phyloP scores from a whole-genome alignment of 352 stramenopile genomes.

The Pythium vanterpoolii region DNA sequence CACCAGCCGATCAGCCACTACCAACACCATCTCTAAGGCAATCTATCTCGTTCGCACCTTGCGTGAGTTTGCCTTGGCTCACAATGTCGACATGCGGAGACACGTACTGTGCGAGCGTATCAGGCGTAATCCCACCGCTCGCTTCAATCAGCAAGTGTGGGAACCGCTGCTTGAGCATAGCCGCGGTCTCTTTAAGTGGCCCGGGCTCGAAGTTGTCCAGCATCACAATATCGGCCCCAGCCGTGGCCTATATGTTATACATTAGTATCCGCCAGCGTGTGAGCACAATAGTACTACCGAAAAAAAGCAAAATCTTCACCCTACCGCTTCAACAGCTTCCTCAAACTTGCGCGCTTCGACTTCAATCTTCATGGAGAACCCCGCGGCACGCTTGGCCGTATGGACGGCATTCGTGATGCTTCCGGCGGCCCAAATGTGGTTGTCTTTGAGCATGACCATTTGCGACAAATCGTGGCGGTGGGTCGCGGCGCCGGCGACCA shows the following conservation, averaged over 20 bases:
- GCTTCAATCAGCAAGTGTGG: conserved; percentile 96
- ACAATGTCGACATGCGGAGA: conserved; percentile 96
- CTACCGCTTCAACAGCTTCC: conserved; percentile 91
- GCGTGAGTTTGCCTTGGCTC: conserved; percentile 96
- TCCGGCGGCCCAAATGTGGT: conserved; percentile 96
- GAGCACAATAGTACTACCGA: too few relatives aligned
- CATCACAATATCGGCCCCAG: conserved; percentile 95
- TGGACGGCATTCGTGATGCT: conserved; percentile 94
- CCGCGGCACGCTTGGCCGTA: conserved; percentile 88
- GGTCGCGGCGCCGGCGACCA: conserved; percentile 93
- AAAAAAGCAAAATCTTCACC: background rate
- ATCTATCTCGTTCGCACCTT: conserved; percentile 56
- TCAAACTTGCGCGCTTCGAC: conserved; percentile 95
- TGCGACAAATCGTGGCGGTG: conserved; percentile 97
- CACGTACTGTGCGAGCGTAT: conserved; percentile 93
- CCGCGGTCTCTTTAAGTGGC: conserved; percentile 89
- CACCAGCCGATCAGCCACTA: background rate
- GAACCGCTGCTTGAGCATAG: conserved; percentile 92
- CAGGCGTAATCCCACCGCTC: conserved; percentile 96
- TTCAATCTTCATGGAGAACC: conserved; percentile 99
- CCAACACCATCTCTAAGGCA: background rate
- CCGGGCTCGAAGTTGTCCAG: conserved; percentile 97
- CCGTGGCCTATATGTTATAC: conserved; percentile 55
- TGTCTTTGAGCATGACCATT: conserved; percentile 99
- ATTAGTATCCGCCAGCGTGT: background rate